phyloP scores from a whole-genome alignment of 129 eudicot genomes.

The Flaveria sonorensis region DNA sequence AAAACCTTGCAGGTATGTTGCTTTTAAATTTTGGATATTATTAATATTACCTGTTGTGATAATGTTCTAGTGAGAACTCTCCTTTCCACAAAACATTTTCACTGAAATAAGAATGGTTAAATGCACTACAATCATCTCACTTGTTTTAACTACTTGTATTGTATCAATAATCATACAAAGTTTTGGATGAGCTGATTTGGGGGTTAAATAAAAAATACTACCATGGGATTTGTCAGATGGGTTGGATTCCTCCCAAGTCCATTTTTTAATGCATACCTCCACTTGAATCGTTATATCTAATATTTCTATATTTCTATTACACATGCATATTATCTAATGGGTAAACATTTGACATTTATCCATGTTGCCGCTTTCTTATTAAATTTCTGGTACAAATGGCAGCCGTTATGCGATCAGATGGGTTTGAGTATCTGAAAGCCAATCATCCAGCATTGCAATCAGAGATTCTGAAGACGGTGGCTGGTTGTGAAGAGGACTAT shows the following conservation, averaged over 20 bases:
- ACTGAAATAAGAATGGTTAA: neutral
- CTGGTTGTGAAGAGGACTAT: constrained; percentile 83
- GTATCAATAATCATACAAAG: neutral
- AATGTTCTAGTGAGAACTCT: constrained; percentile 1
- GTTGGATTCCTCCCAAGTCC: neutral
- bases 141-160: neutral
- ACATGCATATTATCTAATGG: neutral
- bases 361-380: neutral
- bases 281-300: neutral
- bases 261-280: neutral
- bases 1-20: constrained; percentile 81
- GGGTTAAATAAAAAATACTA: too few species aligned
- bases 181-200: neutral
- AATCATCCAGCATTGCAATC: constrained; percentile 72
- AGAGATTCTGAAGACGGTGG: constrained; percentile 78
- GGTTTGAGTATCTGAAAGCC: constrained; percentile 77
- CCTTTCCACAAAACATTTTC: neutral
- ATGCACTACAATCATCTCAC: neutral
- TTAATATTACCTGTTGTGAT: neutral
- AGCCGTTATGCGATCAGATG: constrained; percentile 95
- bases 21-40: neutral
- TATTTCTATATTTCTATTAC: neutral
- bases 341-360: neutral
- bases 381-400: constrained; percentile 34
- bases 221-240: neutral